A percentile compares a stretch with the other conserved stretches of the same genome.
Conservation (phyloP, 257 asterid species). For the Gentiana macrophylla region DNA sequence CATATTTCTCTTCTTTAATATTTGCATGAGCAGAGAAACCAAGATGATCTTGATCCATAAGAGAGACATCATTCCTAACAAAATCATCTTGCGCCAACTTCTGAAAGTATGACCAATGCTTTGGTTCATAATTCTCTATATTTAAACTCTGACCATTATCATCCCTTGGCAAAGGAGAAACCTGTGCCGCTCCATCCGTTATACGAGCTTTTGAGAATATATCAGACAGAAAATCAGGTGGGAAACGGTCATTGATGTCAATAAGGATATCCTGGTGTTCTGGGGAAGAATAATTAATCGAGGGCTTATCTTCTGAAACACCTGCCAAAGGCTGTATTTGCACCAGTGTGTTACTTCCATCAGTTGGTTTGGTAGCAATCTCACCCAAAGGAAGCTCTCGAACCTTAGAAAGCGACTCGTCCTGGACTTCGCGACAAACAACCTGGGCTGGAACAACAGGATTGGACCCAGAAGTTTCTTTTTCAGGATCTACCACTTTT, state of each 20-base stretch:
- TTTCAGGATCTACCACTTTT: too few species aligned
- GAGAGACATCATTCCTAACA: slow-evolving; percentile 66
- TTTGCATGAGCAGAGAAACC: slow-evolving; percentile 43
- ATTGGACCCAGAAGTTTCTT: too few species aligned
- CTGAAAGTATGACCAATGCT: slow-evolving; percentile 92
- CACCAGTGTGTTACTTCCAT: too few species aligned
- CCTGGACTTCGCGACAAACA: too few species aligned
- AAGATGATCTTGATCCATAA: slow-evolving; percentile 84
- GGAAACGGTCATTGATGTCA: slow-evolving; percentile 90
- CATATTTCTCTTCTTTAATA: slow-evolving; percentile 54
- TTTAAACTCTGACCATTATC: slow-evolving; percentile 76
- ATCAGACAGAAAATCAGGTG: slow-evolving; percentile 79
- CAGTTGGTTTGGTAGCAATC: too few species aligned
- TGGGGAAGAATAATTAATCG: slow-evolving; percentile 29
- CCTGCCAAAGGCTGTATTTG: not conserved
- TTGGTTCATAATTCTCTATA: slow-evolving; percentile 77
- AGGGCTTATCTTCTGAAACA: slow-evolving; percentile 29
- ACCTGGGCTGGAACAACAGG: too few species aligned
- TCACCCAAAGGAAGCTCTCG: too few species aligned
- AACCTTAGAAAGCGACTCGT: too few species aligned
- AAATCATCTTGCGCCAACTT: slow-evolving; percentile 82
- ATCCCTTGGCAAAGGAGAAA: slow-evolving; percentile 47
- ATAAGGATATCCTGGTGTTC: slow-evolving; percentile 77
- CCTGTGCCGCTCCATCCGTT: slow-evolving; percentile 44
- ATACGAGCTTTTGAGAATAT: slow-evolving; percentile 69